These are phyloP conservation scores for Filobasidium wieringae DNA, from an alignment of 768 basidiomycete genomes.

Conservation along the genomic window DNA sequence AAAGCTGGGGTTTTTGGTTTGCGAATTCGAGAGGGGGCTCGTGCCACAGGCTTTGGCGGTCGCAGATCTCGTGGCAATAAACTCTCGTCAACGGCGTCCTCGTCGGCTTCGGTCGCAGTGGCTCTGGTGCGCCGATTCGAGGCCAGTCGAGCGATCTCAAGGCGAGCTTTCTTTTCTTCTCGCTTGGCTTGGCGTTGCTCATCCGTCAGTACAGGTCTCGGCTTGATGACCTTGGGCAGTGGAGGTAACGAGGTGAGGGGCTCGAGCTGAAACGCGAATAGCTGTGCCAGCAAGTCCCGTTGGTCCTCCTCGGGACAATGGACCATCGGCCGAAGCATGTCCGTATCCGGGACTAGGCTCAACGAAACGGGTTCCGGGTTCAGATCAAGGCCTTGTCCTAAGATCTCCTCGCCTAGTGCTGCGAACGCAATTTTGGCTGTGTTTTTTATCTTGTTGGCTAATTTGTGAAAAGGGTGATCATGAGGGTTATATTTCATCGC, in stretches of 20 bases:
- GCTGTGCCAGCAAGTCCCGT: constrained; percentile 50
- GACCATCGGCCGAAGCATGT: constrained; percentile 51
- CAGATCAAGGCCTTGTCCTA: neutral
- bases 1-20: too few species aligned
- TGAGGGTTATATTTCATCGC: constrained; percentile 72
- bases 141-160: neutral
- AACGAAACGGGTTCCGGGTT: neutral
- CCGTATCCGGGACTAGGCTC: neutral
- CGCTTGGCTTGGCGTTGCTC: constrained; percentile 17
- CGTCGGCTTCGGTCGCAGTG: neutral
- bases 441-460: constrained; percentile 54
- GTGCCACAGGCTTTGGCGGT: too few species aligned
- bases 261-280: constrained; percentile 60
- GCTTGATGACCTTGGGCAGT: constrained; percentile 44
- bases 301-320: constrained; percentile 36
- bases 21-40: too few species aligned
- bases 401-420: neutral
- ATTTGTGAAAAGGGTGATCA: constrained; percentile 57
- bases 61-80: neutral
- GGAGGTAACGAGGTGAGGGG: constrained; percentile 53
- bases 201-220: constrained; percentile 1
- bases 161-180: constrained; percentile 17
- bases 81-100: neutral
- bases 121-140: constrained; percentile 3
- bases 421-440: constrained; percentile 25